Conservation (phyloP, 148 eudicot species). For the Polygonum maritimum region DNA sequence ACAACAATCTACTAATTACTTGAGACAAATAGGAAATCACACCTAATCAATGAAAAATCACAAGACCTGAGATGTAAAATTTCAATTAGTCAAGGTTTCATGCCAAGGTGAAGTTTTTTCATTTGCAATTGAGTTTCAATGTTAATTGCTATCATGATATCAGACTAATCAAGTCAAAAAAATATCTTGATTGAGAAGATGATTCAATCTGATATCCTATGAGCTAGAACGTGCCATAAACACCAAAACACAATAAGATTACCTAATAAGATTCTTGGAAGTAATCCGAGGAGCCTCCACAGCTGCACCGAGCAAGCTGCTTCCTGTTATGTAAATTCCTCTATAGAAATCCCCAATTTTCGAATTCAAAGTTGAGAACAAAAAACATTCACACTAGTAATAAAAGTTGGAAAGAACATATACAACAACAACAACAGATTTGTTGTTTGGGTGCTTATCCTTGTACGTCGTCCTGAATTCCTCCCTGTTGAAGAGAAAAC, state of each 20-base stretch:
- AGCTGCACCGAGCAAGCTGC: conserved; percentile 98
- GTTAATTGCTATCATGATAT: no score
- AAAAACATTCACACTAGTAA: background rate
- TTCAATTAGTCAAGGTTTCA: no score
- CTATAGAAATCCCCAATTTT: conserved; percentile 20
- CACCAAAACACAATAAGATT: background rate
- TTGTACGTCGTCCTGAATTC: background rate
- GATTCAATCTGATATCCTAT: no score
- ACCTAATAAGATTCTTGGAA: conserved; percentile 96
- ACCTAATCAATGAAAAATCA: no score
- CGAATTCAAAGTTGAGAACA: background rate
- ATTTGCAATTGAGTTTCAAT: no score
- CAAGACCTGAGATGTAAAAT: no score
- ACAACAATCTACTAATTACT: no score
- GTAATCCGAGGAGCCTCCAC: conserved; percentile 97
- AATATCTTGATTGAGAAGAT: no score
- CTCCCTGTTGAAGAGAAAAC: background rate
- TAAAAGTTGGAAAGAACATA: background rate
- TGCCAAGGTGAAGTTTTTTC: no score
- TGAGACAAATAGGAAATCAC: no score
- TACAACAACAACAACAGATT: background rate
- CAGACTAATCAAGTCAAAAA: no score
- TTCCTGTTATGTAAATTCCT: conserved; percentile 99
- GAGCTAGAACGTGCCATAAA: no score
- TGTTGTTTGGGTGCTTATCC: conserved; percentile 1